Evolutionary conservation across 768 basidiomycete species (phyloP).

Genomic region (Daedaleopsis sinensis): DNA sequence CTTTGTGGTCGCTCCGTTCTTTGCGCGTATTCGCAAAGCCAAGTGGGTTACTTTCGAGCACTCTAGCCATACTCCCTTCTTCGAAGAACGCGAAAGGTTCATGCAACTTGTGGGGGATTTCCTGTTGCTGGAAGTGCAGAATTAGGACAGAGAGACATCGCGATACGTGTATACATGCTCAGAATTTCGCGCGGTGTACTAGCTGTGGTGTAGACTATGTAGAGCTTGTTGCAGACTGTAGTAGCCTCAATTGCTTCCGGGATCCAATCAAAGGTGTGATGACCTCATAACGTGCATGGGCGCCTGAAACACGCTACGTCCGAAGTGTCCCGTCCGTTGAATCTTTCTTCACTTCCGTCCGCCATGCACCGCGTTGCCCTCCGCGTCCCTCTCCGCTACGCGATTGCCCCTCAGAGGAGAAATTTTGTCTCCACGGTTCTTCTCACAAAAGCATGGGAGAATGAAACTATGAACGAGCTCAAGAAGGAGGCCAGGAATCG

Average conservation of each 20-base stretch:
- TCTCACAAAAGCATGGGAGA: slow-evolving; percentile 59
- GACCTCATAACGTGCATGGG: not conserved
- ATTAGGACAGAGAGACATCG: not conserved
- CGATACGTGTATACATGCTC: no score
- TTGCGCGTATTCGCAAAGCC: slow-evolving; percentile 25
- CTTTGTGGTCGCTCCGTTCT: slow-evolving; percentile 25
- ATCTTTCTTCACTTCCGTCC: not conserved
- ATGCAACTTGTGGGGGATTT: slow-evolving; percentile 30
- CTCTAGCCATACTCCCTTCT: slow-evolving; percentile 33
- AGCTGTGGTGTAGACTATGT: no score
- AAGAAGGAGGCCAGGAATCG: slow-evolving; percentile 56
- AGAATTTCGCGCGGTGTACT: no score
- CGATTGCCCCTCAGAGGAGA: slow-evolving; percentile 30
- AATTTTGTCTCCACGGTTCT: slow-evolving; percentile 57
- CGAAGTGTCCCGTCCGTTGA: not conserved
- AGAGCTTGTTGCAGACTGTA: not conserved
- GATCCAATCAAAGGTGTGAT: not conserved
- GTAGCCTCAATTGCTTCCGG: no score
- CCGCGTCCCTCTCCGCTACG: slow-evolving; percentile 25
- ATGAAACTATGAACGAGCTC: slow-evolving; percentile 50
- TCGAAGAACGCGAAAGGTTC: slow-evolving; percentile 33
- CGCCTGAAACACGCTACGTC: not conserved
- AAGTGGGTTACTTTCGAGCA: slow-evolving; percentile 34
- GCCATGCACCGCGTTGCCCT: slow-evolving; percentile 34
- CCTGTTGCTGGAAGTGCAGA: slow-evolving; percentile 2